Conservation (phyloP, 1,139 yeast species). For the Kazachstania sp. region DNA sequence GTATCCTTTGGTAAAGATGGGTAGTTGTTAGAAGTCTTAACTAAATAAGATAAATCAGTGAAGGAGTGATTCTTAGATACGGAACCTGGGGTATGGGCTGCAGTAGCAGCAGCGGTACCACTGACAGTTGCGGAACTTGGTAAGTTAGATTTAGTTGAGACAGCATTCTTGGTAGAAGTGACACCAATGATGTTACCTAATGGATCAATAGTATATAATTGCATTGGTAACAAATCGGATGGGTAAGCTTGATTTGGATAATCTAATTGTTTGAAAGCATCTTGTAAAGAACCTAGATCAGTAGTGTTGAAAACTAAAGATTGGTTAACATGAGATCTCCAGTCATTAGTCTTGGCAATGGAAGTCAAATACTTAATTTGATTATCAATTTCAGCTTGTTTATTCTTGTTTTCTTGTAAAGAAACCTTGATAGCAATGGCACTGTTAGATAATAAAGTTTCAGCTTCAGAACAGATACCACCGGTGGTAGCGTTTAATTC, state of each 20-base stretch:
- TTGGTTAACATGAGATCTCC: conserved; percentile 32
- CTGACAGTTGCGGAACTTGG: conserved; percentile 32
- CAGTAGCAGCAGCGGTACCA: conserved; percentile 5
- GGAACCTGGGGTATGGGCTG: conserved; percentile 13
- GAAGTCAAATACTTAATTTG: conserved; percentile 12
- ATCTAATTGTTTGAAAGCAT: conserved; percentile 20
- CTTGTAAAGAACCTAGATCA: conserved; percentile 25
- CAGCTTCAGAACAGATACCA: not conserved
- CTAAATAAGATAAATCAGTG: conserved; percentile 20
- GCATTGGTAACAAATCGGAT: conserved; percentile 55
- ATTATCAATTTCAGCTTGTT: conserved; percentile 13
- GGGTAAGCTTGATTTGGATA: conserved; percentile 39
- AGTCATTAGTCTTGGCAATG: conserved; percentile 23
- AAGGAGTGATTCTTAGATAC: conserved; percentile 24
- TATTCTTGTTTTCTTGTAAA: conserved; percentile 15
- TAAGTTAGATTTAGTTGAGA: conserved; percentile 42
- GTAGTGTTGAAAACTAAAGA: conserved; percentile 31
- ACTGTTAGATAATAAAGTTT: conserved; percentile 16
- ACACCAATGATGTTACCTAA: conserved; percentile 58
- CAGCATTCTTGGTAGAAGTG: conserved; percentile 50
- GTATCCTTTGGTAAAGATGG: conserved; percentile 17
- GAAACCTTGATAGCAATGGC: conserved; percentile 17
- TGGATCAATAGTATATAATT: conserved; percentile 52
- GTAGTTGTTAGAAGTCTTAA: conserved; percentile 15
- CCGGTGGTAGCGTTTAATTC: conserved; percentile 13